Conservation (phyloP, 208 protist genomes). For the Trypanosoma melophagium region DNA sequence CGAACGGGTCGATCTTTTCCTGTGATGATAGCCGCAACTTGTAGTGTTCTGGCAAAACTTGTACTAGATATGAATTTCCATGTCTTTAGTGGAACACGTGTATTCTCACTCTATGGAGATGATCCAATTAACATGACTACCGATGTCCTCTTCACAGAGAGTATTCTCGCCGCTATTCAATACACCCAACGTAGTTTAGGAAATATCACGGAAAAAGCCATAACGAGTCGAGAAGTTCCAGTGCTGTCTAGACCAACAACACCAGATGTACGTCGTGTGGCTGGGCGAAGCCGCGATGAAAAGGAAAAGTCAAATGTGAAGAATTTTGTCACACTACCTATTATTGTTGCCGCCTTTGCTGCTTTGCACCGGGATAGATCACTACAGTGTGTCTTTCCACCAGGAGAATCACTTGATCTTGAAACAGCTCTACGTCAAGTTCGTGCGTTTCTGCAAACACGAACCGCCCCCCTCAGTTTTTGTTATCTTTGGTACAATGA, state of each 20-base stretch:
- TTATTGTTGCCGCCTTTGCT: conserved; percentile 60
- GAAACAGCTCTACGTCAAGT: conserved; percentile 59
- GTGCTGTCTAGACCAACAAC: not conserved
- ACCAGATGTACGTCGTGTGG: conserved; percentile 5
- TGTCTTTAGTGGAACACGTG: conserved; percentile 63
- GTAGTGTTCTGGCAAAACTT: conserved; percentile 52
- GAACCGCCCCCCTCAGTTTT: conserved; percentile 55
- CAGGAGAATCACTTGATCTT: conserved; percentile 51
- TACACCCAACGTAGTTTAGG: conserved; percentile 30
- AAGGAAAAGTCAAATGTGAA: conserved; percentile 2
- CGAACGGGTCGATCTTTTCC: conserved; percentile 24
- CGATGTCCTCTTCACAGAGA: conserved; percentile 32
- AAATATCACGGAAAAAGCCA: conserved; percentile 11
- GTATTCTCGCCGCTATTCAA: conserved; percentile 39
- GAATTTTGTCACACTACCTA: conserved; percentile 31
- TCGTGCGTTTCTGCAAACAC: conserved; percentile 54
- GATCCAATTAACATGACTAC: conserved; percentile 38
- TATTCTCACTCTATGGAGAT: conserved; percentile 62
- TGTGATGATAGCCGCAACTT: conserved; percentile 40
- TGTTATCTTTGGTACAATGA: conserved; percentile 80
- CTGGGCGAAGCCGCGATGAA: conserved; percentile 16
- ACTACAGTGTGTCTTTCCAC: conserved; percentile 42
- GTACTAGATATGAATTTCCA: conserved; percentile 65
- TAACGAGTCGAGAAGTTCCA: not conserved
- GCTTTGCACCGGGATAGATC: conserved; percentile 51